Evolutionary conservation across 768 basidiomycete species (phyloP), one percentile per base, ranked within the genome.

Genomic region (Tricholoma sp.): DNA sequence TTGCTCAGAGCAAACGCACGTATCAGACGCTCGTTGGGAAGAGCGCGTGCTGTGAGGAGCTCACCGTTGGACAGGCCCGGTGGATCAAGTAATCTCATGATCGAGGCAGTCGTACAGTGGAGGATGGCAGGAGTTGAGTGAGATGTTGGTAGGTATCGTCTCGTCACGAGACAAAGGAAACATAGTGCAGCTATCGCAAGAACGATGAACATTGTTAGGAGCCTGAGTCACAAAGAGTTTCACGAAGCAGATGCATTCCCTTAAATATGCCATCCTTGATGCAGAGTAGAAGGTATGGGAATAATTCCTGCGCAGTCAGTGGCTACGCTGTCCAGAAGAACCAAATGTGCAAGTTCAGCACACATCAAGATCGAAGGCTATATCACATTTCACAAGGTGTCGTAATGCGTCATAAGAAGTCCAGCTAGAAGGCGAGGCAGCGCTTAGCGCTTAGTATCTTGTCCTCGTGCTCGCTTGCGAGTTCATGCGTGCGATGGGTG

Each of bases 1-100:
- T 78, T 85, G 0, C 78, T 73, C 3, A 78, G 56, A 4, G 58
- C 53, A 17, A 79, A 71, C 0, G 74, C 72, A 4, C 59, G 63
- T 24, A 69, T 55, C 0, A 79, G 64, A 2, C 74, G 68, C 37
- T 60, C 50, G 48, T 79, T 79, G 3, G 77, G 64, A 3, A 60
- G 33, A 0, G 76, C 72, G 2, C 77, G 70, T 10, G 71, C 66
- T 3, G 28, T 28, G 1, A 77, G 63, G 15, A 71, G 63, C 1
- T 63, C 58, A 9, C 18, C 17, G 10, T 32, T 18, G 13, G 53
- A 55, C 12, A 50, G 33, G n/a, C 53, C 42, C 4, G 57, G 59
- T 5, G 65, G 66, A 42, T 44, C 53, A 0, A 68, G 55, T 9
- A 61, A 12, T 4, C 9, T 11, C 0, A 53, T 36, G 8, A 65